Evolutionary conservation across 352 stramenopile genomes (phyloP).

Genomic region (Plasmopara muralis): DNA sequence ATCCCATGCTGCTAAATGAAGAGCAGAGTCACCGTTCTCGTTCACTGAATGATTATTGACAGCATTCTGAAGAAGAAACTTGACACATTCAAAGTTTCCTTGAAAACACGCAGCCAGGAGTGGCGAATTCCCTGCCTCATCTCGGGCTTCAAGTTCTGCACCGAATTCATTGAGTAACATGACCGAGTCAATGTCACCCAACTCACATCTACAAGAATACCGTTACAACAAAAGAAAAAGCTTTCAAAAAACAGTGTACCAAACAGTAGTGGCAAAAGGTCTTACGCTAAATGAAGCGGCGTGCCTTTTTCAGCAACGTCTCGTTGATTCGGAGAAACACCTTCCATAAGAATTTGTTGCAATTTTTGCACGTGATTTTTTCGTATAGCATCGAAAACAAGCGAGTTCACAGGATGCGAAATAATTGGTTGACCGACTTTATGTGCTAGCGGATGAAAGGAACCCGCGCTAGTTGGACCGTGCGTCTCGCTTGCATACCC

Average conservation of each 20-base stretch:
- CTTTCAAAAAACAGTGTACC: constrained; percentile 5
- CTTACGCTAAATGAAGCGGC: constrained; percentile 63
- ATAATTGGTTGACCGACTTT: neutral
- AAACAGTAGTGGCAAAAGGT: constrained; percentile 1
- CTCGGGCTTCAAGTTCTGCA: constrained; percentile 56
- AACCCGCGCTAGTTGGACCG: constrained; percentile 1
- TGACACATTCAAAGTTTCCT: constrained; percentile 58
- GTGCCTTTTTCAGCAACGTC: constrained; percentile 61
- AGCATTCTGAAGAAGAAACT: constrained; percentile 70
- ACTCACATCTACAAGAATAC: constrained; percentile 37
- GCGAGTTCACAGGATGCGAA: constrained; percentile 2
- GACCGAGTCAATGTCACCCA: constrained; percentile 56
- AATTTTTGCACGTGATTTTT: constrained; percentile 38
- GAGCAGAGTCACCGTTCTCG: constrained; percentile 37
- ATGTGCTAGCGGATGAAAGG: neutral
- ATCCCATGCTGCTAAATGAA: constrained; percentile 66
- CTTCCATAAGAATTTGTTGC: constrained; percentile 40
- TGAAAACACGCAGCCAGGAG: constrained; percentile 57
- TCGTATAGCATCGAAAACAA: constrained; percentile 48
- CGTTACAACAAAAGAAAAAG: constrained; percentile 17
- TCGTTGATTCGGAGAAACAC: constrained; percentile 46
- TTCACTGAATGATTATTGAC: constrained; percentile 44
- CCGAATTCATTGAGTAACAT: constrained; percentile 63
- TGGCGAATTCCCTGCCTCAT: constrained; percentile 60
- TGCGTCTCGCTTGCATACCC: constrained; percentile 20